Evolutionary conservation across 176 grass and related monocot genomes (phyloP), one percentile per base, ranked within the genome.

Genomic region (Zoysia pacifica): DNA sequence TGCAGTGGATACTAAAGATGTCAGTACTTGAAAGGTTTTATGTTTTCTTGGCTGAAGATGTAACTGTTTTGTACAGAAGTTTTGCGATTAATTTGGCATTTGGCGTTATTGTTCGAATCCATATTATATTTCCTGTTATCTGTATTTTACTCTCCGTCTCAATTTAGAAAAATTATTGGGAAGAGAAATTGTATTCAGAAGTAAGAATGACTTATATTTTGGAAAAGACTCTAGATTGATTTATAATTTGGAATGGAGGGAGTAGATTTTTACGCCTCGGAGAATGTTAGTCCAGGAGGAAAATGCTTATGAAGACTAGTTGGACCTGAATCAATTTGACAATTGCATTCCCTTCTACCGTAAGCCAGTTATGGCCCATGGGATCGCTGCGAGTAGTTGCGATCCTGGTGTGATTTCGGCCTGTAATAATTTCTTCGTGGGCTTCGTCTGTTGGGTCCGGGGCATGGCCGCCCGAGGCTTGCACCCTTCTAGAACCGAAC

Each of bases 11-110:
- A 81, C 35, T 50, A 51, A 81, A 80, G 18, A 84, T 89, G 54
- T 85, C 87, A 56, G 44, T 59, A 81, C 72, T 82, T 28, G 3
- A 48, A 72, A 66, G 42, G 73, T 77, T 85, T 81, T 82, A 67
- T 78, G 62, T 90, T 89, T 85, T 85, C 67, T 73, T 74, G 83
- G 61, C 78, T 73, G 73, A 78, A 69, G 73, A 81, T 82, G 73
- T 86, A 86, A 82, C 60, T 85, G 55, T 73, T 82, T 11, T 82
- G 83, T 86, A 86, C 83, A 90, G 83, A 82, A 82, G 87, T 90
- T 90, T 90, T 90, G 83, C 78, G 63, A 86, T 79, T 86, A 75
- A 82, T 89, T 77, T 78, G 77, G 69, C 78, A 78, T 78, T 78
- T 43, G 41, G 43, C 65, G 10, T 44, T 80, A 69, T 37, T 19